Conservation (phyloP, 129 eudicot species). For the Artemisia tridentata region DNA sequence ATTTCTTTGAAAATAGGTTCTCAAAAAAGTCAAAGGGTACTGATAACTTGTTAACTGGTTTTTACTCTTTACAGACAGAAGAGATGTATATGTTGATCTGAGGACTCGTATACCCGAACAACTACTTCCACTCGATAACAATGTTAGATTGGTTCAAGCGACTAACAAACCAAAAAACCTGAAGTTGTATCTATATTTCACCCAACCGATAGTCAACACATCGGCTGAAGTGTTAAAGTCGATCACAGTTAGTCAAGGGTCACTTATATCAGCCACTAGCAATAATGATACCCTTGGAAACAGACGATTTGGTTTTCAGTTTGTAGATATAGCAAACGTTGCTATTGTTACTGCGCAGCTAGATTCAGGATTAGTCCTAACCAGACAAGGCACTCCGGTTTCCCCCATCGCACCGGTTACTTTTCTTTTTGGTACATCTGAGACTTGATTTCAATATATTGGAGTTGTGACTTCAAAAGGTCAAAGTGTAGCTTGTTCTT, state of each 20-base stretch:
- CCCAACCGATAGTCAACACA: constrained; percentile 72
- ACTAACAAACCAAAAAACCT: constrained; percentile 62
- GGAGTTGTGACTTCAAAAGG: constrained; percentile 11
- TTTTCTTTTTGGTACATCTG: constrained; percentile 72
- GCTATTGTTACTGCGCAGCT: constrained; percentile 62
- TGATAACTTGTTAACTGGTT: constrained; percentile 14
- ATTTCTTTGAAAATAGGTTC: constrained; percentile 3
- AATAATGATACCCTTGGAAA: constrained; percentile 49
- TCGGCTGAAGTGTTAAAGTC: constrained; percentile 67
- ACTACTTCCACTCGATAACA: constrained; percentile 62
- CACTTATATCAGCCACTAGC: constrained; percentile 55
- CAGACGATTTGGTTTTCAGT: constrained; percentile 84
- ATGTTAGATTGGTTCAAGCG: constrained; percentile 77
- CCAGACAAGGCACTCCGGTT: constrained; percentile 81
- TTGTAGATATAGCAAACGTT: constrained; percentile 43
- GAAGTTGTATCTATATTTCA: constrained; percentile 72
- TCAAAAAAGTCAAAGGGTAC: constrained; percentile 21
- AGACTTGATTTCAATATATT: neutral
- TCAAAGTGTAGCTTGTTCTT: constrained; percentile 4
- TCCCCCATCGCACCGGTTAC: constrained; percentile 75
- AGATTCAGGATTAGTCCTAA: constrained; percentile 43
- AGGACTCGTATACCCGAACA: constrained; percentile 79
- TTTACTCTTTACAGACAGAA: constrained; percentile 66
- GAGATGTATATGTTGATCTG: constrained; percentile 59
- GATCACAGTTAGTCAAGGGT: constrained; percentile 61